Evolutionary conservation across 1,284 basidiomycete genomes (phyloP).

Genomic region (Phaffia rhodozyma): DNA sequence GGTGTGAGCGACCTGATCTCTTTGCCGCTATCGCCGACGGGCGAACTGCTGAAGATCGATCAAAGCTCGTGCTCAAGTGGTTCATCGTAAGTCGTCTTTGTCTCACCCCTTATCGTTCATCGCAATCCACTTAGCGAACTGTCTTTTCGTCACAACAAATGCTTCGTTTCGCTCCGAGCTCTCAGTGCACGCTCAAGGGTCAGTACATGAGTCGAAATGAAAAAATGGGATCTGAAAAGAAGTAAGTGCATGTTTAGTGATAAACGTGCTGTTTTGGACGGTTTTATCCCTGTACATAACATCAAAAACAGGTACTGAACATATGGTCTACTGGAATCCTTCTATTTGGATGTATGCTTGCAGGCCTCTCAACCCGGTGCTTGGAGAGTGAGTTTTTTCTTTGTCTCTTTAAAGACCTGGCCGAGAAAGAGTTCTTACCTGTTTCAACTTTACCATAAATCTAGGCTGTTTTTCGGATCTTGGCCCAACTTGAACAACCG

Average conservation of each 20-base stretch:
- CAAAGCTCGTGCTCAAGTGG: conserved; percentile 70
- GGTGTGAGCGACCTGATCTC: conserved; percentile 77
- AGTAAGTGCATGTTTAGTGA: conserved; percentile 41
- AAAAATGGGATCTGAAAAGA: conserved; percentile 92
- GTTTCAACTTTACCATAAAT: not conserved
- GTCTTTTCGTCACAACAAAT: not conserved
- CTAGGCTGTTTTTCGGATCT: conserved; percentile 72
- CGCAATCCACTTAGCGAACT: not conserved
- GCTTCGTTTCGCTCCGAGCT: conserved; percentile 3
- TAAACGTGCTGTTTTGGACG: not conserved
- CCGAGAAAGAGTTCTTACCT: not conserved
- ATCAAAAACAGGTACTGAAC: not conserved
- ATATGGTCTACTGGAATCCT: conserved; percentile 10
- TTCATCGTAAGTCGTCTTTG: conserved; percentile 55
- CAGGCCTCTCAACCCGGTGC: conserved; percentile 86
- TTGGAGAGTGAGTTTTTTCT: conserved; percentile 62
- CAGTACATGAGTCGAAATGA: conserved; percentile 90
- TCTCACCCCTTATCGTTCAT: not conserved
- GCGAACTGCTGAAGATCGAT: conserved; percentile 55
- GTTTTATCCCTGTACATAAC: conserved; percentile 15
- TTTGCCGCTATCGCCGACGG: conserved; percentile 73
- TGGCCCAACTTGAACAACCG: conserved; percentile 75
- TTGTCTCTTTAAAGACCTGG: conserved; percentile 1
- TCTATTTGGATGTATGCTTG: conserved; percentile 13
- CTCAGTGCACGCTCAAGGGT: conserved; percentile 73